Percentiles rank a stretch among this genome's conserved stretches.
These are phyloP conservation scores for Cordia subcordata DNA, from an alignment of 257 asterid species.

Conservation along the genomic window DNA sequence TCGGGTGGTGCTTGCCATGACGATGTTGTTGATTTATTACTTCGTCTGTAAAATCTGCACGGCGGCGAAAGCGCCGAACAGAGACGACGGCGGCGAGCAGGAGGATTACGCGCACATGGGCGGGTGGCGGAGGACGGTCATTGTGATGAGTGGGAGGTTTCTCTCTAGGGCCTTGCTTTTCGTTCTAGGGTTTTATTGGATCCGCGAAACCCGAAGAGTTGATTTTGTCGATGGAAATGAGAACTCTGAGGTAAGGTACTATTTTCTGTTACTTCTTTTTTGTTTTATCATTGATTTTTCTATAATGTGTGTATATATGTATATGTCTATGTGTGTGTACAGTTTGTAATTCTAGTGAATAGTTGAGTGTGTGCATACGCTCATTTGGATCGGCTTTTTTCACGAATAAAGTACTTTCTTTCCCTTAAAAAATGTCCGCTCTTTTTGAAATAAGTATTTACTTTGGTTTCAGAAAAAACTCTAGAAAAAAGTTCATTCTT, in stretches of 20 bases:
- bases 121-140: conserved; percentile 66
- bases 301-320: not conserved
- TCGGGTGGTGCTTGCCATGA: conserved; percentile 45
- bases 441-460: no score
- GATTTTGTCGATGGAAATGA: conserved; percentile 20
- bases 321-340: not conserved
- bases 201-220: conserved; percentile 23
- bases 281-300: not conserved
- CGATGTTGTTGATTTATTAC: conserved; percentile 58
- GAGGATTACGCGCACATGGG: conserved; percentile 78
- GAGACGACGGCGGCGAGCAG: conserved; percentile 38
- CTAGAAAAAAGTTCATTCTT: no score
- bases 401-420: no score
- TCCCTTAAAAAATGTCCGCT: no score
- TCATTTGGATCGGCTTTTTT: no score
- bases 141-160: conserved; percentile 53
- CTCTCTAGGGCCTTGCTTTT: conserved; percentile 51
- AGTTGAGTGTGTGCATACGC: no score
- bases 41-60: conserved; percentile 28
- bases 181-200: conserved; percentile 65
- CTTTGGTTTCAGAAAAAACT: no score
- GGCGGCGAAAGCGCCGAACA: not conserved
- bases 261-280: conserved; percentile 5
- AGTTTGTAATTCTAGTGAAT: no score
- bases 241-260: conserved; percentile 37